Base-by-base conservation (phyloP, 805 yeast species). In the Citeromyces matritensis region DNA sequence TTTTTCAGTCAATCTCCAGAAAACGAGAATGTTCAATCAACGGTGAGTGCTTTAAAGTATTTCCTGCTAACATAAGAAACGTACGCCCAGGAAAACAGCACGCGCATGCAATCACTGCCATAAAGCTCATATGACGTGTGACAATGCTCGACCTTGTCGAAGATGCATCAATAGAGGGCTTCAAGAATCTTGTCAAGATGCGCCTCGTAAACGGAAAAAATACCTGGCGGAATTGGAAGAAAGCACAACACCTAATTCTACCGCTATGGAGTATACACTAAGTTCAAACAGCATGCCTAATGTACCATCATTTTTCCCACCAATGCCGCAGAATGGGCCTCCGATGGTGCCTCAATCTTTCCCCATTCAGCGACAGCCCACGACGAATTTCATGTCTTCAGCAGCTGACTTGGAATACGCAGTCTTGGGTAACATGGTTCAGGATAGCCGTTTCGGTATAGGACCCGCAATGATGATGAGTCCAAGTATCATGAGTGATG, bases 41-140 rank as follows among this genome's bases (percentile, higher is more conserved):
- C 21, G 21, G 21, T 17, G 7, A 17, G 21, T 17, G 5, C 7
- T 17, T 7, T 17, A 17, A 7, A 17, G 5, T 7, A 17, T 17
- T 5, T 17, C 7, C 6, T 17, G 21, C 21, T 17, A 17, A 17
- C 7, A 21, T 31, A 15, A 12, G 11, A 31, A 35, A 36, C 32
- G 26, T 21, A 35, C 37, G 19, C 62, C 74, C 27, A 66, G 67
- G 44, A 86, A 86, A 48, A 86, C 91, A 0, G 62, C 75, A 6
- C 62, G 94, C 35, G 97, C 98, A 4, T 88, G 98, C 43, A 69
- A 71, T 26, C 91, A 86, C 53, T 88, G 98, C 48, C 85, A 86
- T 37, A 70, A 73, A 43, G 81, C 94, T 2, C 98, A 88, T 50
- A 71, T 86, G 63, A 82, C 96, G 0, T 88, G 98, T 51, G 95